Evolutionary conservation across 257 asterid genomes (phyloP), one percentile per base, ranked within the genome.

Genomic region (Salvia rosmarinus): DNA sequence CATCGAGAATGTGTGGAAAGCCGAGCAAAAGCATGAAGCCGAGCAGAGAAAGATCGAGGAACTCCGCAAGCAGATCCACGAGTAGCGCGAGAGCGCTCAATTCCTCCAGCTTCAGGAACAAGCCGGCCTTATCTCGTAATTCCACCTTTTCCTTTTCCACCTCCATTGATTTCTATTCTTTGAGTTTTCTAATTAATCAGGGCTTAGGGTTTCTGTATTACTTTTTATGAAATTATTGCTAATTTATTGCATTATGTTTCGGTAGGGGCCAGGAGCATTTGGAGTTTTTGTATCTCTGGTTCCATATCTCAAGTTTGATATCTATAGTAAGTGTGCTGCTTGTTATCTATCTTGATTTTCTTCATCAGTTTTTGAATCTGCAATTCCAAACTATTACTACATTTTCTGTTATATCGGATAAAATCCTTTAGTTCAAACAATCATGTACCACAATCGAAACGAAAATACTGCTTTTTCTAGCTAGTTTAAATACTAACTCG

Each of bases 1-100:
- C 82, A 85, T 93, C 81, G 97, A 93, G 78, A 94, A 89, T 73
- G 99, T 94, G 1, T 94, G 99, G 99, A 94, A 94, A 69, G 99
- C 98, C 17, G 99, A 94, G 87, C 99, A 93, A 77, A 93, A 94
- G 78, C 97, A 86, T 72, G 99, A 94, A 0, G 96, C 95, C 39
- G 98, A 94, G 77, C 92, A 94, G 87, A 83, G 74, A 66, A 94
- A 94, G 50, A 87, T 94, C 76, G 99, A 94, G 75, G 99, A 94
- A 83, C 96, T 94, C 67, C 89, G 87, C 10, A 91, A 91, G 82
- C 98, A 93, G 96, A 89, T 93, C 71, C 90, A 76, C 58, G 98
- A 93, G 78, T 96, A 93, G 69, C 88, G 94, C 46, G 97, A 87
- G 78, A 91, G 96, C 21, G 85, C 96, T 19, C 97, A 93, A 67